Conservation (phyloP, 202 grass and related monocot species). For the Bolboschoenoplectus hybrid region DNA sequence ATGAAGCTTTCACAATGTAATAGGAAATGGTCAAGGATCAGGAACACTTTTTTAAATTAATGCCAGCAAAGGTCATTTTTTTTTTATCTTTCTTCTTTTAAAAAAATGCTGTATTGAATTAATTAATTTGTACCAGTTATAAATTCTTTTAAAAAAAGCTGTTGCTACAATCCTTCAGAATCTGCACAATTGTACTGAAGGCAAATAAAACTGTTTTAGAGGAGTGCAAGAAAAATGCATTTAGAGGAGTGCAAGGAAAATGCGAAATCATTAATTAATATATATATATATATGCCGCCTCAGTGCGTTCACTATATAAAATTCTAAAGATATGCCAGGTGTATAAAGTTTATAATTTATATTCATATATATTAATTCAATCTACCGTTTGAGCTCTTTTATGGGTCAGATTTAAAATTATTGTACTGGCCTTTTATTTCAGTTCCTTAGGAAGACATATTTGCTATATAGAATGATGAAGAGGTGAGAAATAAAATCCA, state of each 20-base stretch:
- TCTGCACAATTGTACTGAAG: neutral
- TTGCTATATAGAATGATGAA: neutral
- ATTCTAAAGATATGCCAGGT: neutral
- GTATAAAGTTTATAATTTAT: neutral
- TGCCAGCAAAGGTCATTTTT: neutral
- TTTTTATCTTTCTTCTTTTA: neutral
- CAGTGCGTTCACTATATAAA: neutral
- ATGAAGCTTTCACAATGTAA: neutral
- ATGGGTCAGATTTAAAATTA: neutral
- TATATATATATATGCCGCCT: constrained; percentile 9
- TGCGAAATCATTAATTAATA: neutral
- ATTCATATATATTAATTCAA: neutral
- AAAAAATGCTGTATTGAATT: neutral
- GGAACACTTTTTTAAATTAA: neutral
- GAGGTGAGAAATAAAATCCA: neutral
- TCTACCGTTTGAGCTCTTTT: neutral
- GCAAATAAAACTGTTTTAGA: neutral
- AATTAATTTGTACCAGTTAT: neutral
- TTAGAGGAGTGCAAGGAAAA: neutral
- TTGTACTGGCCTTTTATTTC: neutral
- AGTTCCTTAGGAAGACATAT: neutral
- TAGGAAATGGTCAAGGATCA: neutral
- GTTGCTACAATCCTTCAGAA: neutral
- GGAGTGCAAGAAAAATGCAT: neutral
- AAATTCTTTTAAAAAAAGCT: neutral